These are phyloP conservation scores for Skeletonema grethae DNA, from an alignment of 108 stramenopile species.

Conservation along the genomic window DNA sequence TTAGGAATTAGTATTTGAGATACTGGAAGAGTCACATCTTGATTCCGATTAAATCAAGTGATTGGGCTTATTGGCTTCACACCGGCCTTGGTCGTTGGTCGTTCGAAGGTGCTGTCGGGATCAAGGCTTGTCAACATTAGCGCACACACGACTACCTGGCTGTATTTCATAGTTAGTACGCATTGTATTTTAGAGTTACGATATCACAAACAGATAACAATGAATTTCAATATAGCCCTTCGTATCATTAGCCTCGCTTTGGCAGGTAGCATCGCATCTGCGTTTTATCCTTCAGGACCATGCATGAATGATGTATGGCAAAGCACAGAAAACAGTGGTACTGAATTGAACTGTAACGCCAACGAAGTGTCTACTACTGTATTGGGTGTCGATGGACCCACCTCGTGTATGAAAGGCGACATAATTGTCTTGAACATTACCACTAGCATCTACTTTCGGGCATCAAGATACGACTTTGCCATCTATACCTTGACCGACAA, in stretches of 20 bases:
- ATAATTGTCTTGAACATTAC: constrained; percentile 1
- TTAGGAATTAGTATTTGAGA: neutral
- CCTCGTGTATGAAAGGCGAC: neutral
- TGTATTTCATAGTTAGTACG: too few relatives aligned
- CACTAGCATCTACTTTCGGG: neutral
- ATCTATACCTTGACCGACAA: constrained; percentile 4
- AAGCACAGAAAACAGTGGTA: neutral
- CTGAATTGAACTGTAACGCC: constrained; percentile 1
- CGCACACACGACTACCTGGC: neutral
- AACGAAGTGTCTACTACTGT: constrained; percentile 1
- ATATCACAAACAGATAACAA: neutral
- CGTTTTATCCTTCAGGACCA: neutral
- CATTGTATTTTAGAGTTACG: too few relatives aligned
- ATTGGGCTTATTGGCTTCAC: neutral
- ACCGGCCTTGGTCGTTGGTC: neutral
- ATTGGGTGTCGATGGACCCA: neutral
- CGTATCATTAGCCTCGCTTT: neutral
- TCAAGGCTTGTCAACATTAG: neutral
- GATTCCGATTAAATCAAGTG: neutral
- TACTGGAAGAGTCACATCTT: neutral
- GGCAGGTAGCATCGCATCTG: neutral
- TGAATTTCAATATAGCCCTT: neutral
- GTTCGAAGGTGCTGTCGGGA: neutral
- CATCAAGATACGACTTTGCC: neutral
- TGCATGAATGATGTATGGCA: neutral